These are phyloP conservation scores for Backusella morwellensis DNA, from an alignment of 192 early-diverging fungal species.

Conservation along the genomic window DNA sequence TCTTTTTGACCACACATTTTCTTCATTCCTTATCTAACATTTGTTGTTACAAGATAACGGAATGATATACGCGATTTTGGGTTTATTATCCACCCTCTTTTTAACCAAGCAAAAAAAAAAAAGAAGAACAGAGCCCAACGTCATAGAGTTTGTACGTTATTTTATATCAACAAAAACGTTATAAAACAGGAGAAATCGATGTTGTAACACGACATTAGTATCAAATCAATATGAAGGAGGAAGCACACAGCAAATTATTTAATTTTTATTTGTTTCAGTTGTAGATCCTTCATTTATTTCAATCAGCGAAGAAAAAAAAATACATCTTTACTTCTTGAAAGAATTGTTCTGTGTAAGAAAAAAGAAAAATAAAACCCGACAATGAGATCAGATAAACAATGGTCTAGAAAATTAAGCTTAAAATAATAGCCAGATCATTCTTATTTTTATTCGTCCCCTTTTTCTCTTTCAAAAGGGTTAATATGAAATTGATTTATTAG, in stretches of 20 bases:
- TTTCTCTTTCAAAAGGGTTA: neutral
- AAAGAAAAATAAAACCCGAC: neutral
- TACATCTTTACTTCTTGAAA: neutral
- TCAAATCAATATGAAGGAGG: neutral
- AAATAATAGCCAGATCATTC: neutral
- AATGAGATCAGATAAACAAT: neutral
- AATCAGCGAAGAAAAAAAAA: neutral
- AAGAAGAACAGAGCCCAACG: neutral
- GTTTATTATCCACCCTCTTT: neutral
- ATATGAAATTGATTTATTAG: neutral
- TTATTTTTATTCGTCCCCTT: neutral
- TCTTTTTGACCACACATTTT: neutral
- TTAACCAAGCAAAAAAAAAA: neutral
- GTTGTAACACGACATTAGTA: neutral
- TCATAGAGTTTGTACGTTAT: neutral
- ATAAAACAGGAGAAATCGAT: neutral
- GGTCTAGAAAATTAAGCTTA: neutral
- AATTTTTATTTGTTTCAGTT: neutral
- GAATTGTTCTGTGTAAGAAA: neutral
- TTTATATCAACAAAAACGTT: neutral
- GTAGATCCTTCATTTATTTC: neutral
- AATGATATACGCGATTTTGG: neutral
- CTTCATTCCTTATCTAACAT: neutral
- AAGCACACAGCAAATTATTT: neutral
- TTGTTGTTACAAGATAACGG: neutral